Base-by-base conservation (phyloP, 129 eudicot genomes). In the Logfia minima region DNA sequence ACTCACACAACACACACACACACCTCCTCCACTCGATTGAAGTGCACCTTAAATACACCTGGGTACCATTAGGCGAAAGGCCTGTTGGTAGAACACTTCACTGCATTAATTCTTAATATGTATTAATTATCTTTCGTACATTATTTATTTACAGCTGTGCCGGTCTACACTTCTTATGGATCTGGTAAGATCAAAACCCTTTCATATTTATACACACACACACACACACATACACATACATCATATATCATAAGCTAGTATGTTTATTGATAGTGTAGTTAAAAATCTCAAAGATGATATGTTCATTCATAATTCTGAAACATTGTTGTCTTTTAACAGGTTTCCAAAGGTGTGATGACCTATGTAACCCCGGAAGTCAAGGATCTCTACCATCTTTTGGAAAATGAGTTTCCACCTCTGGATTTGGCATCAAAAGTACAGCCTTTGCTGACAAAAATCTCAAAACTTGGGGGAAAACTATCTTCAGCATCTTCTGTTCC, bases 401-500 rank as follows among this genome's bases (percentile, higher is more conserved):
- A 91, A 73, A 78, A 83, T 78, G 92, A 88, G 67, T 85, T 88
- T 75, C 77, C 77, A 48, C 91, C 93, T 72, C 56, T 91, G 53
- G 90, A 88, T 77, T 75, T 91, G 34, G 78, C 90, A 4, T 62
- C 82, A 35, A 91, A 83, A 72, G 93, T 86, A 5, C 87, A 91
- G 70, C 87, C 90, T 56, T 70, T 86, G 75, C 75, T 91, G 74
- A 60, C 53, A 60, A 91, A 85, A 75, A 88, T 86, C 52, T 86
- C 97, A 21, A 88, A 88, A 72, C 79, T 88, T 76, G 93, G 93
- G 79, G 89, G 93, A 19, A 88, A 85, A 69, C 80, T 91, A 8
- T 82, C 93, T 66, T 87, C 92, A 56, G 94, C 92, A 23, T 88
- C 92, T 61, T 87, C 94, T 60, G 80, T 91, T 22, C 90, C 89